Conservation (phyloP, 2,329 filamentous ascomycete species). For the Exserohilum rostratum region DNA sequence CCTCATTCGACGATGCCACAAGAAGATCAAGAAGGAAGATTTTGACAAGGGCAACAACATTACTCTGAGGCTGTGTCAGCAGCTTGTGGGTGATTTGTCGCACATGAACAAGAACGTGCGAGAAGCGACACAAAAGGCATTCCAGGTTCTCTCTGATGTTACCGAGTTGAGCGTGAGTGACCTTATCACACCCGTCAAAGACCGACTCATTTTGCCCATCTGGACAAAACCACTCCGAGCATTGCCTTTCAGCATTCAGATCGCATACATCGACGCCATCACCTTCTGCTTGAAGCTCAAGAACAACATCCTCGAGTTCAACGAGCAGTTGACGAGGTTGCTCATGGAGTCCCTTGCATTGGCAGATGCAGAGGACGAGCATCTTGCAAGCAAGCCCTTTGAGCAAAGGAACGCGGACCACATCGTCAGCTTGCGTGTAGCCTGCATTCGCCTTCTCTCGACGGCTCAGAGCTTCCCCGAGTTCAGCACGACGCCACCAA, state of each 20-base stretch:
- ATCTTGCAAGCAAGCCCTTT: slow-evolving; percentile 79
- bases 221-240: slow-evolving; percentile 94
- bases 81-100: slow-evolving; percentile 85
- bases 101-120: slow-evolving; percentile 97
- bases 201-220: slow-evolving; percentile 85
- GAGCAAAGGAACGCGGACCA: slow-evolving; percentile 96
- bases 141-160: slow-evolving; percentile 80
- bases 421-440: slow-evolving; percentile 88
- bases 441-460: slow-evolving; percentile 90
- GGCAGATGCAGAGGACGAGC: slow-evolving; percentile 93
- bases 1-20: slow-evolving; percentile 78
- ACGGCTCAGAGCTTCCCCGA: slow-evolving; percentile 93
- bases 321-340: slow-evolving; percentile 86
- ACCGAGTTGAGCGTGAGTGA: slow-evolving; percentile 82
- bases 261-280: slow-evolving; percentile 97
- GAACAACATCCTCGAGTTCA: slow-evolving; percentile 86
- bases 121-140: slow-evolving; percentile 79
- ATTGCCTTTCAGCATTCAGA: slow-evolving; percentile 91
- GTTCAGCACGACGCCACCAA: slow-evolving; percentile 77
- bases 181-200: slow-evolving; percentile 86
- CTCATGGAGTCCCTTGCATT: slow-evolving; percentile 92
- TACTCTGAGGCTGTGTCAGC: slow-evolving; percentile 77
- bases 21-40: slow-evolving; percentile 80
- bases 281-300: slow-evolving; percentile 93
- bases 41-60: slow-evolving; percentile 69